A percentile compares a stretch with the other conserved stretches of the same genome.
Conservation (phyloP, 2,329 filamentous ascomycete species). For the Fusarium clavum region DNA sequence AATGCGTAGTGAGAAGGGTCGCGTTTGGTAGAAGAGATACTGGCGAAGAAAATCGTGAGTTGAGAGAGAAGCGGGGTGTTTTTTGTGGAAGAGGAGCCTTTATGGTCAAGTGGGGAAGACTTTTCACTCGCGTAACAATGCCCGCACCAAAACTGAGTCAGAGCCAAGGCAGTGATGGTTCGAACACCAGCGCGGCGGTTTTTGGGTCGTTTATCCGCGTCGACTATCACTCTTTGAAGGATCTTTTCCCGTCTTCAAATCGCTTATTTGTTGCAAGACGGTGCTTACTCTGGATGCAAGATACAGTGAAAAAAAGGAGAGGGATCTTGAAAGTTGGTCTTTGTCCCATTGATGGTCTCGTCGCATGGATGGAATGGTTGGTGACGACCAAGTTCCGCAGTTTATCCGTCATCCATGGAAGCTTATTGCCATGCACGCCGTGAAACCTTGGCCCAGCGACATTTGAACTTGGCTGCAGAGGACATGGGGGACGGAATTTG, state of each 20-base stretch:
- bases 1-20: conserved; percentile 6
- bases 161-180: conserved; percentile 41
- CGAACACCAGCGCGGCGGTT: conserved; percentile 40
- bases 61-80: conserved; percentile 41
- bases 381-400: conserved; percentile 20
- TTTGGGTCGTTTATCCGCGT: conserved; percentile 6
- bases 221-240: not conserved
- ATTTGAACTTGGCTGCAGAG: not conserved
- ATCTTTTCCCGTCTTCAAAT: not conserved
- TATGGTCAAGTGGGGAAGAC: conserved; percentile 50
- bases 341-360: not conserved
- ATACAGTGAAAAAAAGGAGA: not conserved
- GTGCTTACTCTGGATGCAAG: not conserved
- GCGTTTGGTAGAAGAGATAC: conserved; percentile 34
- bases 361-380: conserved; percentile 16
- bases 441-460: too few species aligned
- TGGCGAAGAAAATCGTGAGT: conserved; percentile 43
- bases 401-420: conserved; percentile 7
- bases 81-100: conserved; percentile 22
- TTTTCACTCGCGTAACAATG: conserved; percentile 23
- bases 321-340: not conserved
- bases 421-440: not conserved
- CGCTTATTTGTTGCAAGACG: not conserved
- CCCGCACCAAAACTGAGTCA: conserved; percentile 36
- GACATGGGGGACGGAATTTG: not conserved